Percentiles rank a stretch among this genome's conserved stretches.
Evolutionary conservation across 1,284 basidiomycete genomes (phyloP).

Genomic region (Leccinum griseonigrum): DNA sequence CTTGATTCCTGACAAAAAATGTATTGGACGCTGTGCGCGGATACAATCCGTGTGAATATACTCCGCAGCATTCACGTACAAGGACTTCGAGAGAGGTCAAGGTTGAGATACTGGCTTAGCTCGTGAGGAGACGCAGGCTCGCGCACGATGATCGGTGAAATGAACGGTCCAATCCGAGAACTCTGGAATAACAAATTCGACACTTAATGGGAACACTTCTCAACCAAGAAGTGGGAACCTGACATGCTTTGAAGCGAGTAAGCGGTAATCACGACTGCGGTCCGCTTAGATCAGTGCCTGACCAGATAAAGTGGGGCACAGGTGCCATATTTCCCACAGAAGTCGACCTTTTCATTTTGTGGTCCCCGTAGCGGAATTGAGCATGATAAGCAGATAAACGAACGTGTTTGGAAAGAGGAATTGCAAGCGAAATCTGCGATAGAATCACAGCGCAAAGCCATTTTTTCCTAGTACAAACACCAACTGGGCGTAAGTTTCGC

Average conservation of each 20-base stretch:
- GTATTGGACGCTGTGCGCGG: not conserved
- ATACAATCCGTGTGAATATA: slow-evolving; percentile 10
- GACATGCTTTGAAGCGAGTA: slow-evolving; percentile 24
- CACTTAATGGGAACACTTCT: slow-evolving; percentile 5
- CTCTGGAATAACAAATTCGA: slow-evolving; percentile 12
- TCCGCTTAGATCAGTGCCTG: slow-evolving; percentile 32
- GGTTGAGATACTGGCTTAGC: slow-evolving; percentile 12
- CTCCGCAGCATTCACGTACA: slow-evolving; percentile 7
- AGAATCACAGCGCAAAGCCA: not conserved
- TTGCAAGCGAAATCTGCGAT: slow-evolving; percentile 6
- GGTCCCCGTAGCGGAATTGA: slow-evolving; percentile 12
- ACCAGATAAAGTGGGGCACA: slow-evolving; percentile 25
- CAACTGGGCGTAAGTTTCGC: slow-evolving; percentile 6
- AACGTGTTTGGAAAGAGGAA: slow-evolving; percentile 8
- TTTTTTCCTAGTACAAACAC: slow-evolving; percentile 5
- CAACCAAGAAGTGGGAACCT: slow-evolving; percentile 16
- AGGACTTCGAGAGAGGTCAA: slow-evolving; percentile 11
- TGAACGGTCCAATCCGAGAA: slow-evolving; percentile 23
- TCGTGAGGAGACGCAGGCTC: slow-evolving; percentile 11
- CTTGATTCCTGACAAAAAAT: not conserved
- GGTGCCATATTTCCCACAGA: slow-evolving; percentile 23
- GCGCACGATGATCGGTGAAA: slow-evolving; percentile 26
- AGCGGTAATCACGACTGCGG: slow-evolving; percentile 27
- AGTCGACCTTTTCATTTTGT: slow-evolving; percentile 25
- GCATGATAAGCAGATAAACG: slow-evolving; percentile 24